phyloP scores from a whole-genome alignment of 2,329 filamentous ascomycete species.

The Aspergillus brunneoviolaceus region DNA sequence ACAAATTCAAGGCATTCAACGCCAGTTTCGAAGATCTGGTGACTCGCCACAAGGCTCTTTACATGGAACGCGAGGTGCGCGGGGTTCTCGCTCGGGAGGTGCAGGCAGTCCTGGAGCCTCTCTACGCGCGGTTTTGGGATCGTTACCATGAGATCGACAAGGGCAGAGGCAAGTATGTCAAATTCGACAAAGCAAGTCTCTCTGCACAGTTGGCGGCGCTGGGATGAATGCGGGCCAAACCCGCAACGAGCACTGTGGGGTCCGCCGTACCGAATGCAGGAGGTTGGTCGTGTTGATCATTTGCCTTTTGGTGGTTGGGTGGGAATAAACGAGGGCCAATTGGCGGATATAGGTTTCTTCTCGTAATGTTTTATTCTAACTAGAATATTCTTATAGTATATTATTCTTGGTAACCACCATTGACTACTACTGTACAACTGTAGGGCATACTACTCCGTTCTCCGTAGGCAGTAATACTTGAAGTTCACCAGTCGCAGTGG shows the following conservation, averaged over 20 bases:
- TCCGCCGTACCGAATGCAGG: background rate
- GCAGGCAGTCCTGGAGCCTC: constrained; percentile 85
- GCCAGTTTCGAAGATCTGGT: constrained; percentile 86
- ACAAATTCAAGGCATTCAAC: constrained; percentile 94
- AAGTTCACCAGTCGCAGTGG: background rate
- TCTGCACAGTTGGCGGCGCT: constrained; percentile 58
- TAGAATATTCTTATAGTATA: background rate
- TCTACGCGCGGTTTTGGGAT: constrained; percentile 96
- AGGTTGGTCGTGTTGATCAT: background rate
- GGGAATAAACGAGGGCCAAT: background rate
- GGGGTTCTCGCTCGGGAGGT: constrained; percentile 78
- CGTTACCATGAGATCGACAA: constrained; percentile 97
- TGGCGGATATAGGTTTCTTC: background rate
- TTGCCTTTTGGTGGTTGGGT: background rate
- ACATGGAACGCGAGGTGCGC: constrained; percentile 89
- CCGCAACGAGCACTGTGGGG: background rate
- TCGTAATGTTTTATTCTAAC: constrained; percentile 1
- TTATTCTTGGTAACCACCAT: too few species aligned
- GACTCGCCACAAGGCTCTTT: constrained; percentile 73
- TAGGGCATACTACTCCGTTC: too few species aligned
- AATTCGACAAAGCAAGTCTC: constrained; percentile 87
- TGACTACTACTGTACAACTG: too few species aligned
- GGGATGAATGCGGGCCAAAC: constrained; percentile 18
- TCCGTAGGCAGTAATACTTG: too few species aligned
- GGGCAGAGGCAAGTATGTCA: constrained; percentile 96